phyloP scores from a whole-genome alignment of 768 basidiomycete genomes.

The Tubosaeta sp. region DNA sequence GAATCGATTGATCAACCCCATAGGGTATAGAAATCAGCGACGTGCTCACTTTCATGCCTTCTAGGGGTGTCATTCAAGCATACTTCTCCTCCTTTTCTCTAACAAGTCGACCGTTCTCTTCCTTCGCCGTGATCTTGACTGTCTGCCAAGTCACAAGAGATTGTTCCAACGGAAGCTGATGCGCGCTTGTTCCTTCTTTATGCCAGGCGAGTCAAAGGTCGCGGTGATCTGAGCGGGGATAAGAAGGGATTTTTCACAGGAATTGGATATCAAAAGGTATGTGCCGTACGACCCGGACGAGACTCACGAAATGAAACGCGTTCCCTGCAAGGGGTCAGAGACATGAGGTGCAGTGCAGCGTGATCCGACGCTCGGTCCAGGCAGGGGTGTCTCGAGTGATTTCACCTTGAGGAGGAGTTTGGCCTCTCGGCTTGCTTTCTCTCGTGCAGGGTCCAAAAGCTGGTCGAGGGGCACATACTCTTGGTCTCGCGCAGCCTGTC shows the following conservation, averaged over 20 bases:
- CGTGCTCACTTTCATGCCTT: conserved; percentile 68
- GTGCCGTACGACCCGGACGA: too few relatives aligned
- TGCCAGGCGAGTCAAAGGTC: conserved; percentile 65
- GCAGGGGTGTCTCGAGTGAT: conserved; percentile 47
- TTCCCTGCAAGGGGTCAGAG: conserved; percentile 20
- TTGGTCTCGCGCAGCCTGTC: conserved; percentile 15
- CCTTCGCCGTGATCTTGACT: conserved; percentile 55
- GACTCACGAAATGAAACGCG: conserved; percentile 72
- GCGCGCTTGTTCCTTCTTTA: conserved; percentile 70
- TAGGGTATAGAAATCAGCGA: too few relatives aligned
- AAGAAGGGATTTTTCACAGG: conserved; percentile 16
- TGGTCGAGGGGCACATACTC: conserved; percentile 43
- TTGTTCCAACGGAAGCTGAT: conserved; percentile 64
- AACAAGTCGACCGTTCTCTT: conserved; percentile 56
- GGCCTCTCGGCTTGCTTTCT: conserved; percentile 64
- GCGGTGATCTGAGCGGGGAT: conserved; percentile 49
- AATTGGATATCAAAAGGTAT: too few relatives aligned
- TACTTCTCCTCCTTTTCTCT: conserved; percentile 60
- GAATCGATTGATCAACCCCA: too few relatives aligned
- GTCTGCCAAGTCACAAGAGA: conserved; percentile 65
- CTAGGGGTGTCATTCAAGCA: conserved; percentile 64
- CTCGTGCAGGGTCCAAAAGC: conserved; percentile 63
- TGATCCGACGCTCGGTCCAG: conserved; percentile 18
- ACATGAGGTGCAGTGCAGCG: conserved; percentile 15
- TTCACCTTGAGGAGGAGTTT: conserved; percentile 66